phyloP scores from a whole-genome alignment of 2,329 filamentous ascomycete species.

The Xylaria sp. region DNA sequence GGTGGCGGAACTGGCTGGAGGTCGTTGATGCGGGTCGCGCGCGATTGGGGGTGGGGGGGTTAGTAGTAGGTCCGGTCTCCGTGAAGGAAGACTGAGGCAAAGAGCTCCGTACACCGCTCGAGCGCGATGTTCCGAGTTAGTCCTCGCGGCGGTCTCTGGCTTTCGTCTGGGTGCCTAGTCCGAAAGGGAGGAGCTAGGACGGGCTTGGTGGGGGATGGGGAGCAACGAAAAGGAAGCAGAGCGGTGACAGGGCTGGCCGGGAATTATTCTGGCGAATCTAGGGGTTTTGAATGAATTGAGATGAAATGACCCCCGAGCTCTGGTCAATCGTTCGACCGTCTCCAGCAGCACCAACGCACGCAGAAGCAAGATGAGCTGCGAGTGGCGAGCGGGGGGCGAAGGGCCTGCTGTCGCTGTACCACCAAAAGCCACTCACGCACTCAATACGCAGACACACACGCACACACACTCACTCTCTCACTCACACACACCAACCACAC shows the following conservation, averaged over 20 bases:
- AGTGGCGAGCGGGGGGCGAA: conserved; percentile 12
- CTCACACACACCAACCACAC: not conserved
- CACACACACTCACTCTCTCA: not conserved
- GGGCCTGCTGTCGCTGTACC: conserved; percentile 15
- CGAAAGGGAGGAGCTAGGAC: conserved; percentile 12
- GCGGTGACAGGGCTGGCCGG: conserved; percentile 13
- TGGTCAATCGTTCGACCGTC: conserved; percentile 14
- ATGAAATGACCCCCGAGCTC: not conserved
- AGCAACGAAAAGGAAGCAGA: conserved; percentile 12
- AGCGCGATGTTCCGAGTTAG: not conserved
- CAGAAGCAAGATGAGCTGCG: conserved; percentile 9
- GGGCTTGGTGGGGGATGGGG: conserved; percentile 23
- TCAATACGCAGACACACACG: not conserved
- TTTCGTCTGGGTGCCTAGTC: not conserved
- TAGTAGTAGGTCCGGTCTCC: conserved; percentile 21
- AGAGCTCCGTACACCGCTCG: conserved; percentile 14
- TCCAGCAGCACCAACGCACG: conserved; percentile 7
- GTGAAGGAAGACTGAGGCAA: conserved; percentile 16
- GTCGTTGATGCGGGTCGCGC: conserved; percentile 11
- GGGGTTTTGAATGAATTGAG: conserved; percentile 10
- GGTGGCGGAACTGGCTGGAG: conserved; percentile 13
- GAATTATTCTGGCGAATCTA: conserved; percentile 17
- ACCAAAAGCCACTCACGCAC: conserved; percentile 4
- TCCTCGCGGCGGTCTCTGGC: not conserved
- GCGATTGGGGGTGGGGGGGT: conserved; percentile 22